Evolutionary conservation across 1,139 yeast species (phyloP).

Genomic region (Saccharomyces hybrid): DNA sequence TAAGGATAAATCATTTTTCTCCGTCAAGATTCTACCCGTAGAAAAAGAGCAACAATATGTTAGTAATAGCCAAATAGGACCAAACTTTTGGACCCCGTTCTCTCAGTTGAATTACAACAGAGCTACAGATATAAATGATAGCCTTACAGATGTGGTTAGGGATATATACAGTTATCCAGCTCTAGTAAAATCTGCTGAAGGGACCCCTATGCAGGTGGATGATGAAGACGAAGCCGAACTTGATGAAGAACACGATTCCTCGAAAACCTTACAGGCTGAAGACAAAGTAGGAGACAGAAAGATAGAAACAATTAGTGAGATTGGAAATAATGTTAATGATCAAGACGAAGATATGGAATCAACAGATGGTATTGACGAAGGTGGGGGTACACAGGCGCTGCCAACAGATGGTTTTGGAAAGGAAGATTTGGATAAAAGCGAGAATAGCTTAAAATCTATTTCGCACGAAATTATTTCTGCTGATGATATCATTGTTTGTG

Average conservation of each 20-base stretch:
- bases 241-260: not conserved
- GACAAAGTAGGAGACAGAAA: not conserved
- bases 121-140: constrained; percentile 15
- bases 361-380: not conserved
- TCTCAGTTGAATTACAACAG: constrained; percentile 13
- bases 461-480: constrained; percentile 16
- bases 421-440: constrained; percentile 4
- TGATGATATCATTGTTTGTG: constrained; percentile 57
- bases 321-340: not conserved
- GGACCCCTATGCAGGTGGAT: not conserved
- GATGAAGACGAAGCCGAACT: not conserved
- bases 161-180: constrained; percentile 21
- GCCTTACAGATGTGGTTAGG: constrained; percentile 19
- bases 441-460: constrained; percentile 7
- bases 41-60: constrained; percentile 3
- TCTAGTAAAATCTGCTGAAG: not conserved
- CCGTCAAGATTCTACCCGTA: constrained; percentile 35
- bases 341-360: not conserved
- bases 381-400: not conserved
- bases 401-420: not conserved
- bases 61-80: constrained; percentile 20
- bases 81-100: constrained; percentile 38
- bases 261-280: not conserved
- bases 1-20: constrained; percentile 32
- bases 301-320: not conserved